Conservation (phyloP, 2,329 filamentous ascomycete genomes). For the Fusarium succisae region DNA sequence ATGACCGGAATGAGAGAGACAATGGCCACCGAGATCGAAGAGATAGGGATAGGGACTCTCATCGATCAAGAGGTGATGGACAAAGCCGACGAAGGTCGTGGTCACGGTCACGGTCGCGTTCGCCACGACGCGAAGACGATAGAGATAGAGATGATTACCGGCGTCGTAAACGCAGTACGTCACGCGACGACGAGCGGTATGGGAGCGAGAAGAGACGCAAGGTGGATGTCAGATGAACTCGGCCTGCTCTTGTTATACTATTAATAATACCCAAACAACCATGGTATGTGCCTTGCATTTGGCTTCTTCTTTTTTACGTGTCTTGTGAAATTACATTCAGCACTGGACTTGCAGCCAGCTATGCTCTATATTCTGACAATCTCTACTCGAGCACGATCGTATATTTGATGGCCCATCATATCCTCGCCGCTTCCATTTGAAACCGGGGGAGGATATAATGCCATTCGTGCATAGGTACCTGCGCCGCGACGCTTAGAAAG, state of each 20-base stretch:
- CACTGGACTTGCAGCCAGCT: background rate
- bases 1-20: slow-evolving; percentile 42
- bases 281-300: slow-evolving; percentile 4
- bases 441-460: slow-evolving; percentile 71
- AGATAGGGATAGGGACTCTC: slow-evolving; percentile 21
- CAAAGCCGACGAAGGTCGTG: slow-evolving; percentile 39
- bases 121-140: slow-evolving; percentile 58
- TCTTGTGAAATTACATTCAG: slow-evolving; percentile 33
- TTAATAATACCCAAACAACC: slow-evolving; percentile 41
- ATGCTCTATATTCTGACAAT: slow-evolving; percentile 75
- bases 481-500: slow-evolving; percentile 85
- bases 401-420: slow-evolving; percentile 78
- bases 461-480: slow-evolving; percentile 86
- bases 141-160: slow-evolving; percentile 56
- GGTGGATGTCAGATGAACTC: slow-evolving; percentile 56
- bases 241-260: slow-evolving; percentile 25
- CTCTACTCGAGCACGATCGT: slow-evolving; percentile 85
- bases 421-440: slow-evolving; percentile 66
- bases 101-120: slow-evolving; percentile 61
- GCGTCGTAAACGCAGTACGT: slow-evolving; percentile 66
- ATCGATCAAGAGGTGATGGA: slow-evolving; percentile 37
- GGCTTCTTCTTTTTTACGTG: slow-evolving; percentile 25
- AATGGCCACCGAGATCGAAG: slow-evolving; percentile 35
- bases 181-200: slow-evolving; percentile 63
- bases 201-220: slow-evolving; percentile 68